Evolutionary conservation across 352 stramenopile genomes (phyloP).

Genomic region (Pythium diclinum): DNA sequence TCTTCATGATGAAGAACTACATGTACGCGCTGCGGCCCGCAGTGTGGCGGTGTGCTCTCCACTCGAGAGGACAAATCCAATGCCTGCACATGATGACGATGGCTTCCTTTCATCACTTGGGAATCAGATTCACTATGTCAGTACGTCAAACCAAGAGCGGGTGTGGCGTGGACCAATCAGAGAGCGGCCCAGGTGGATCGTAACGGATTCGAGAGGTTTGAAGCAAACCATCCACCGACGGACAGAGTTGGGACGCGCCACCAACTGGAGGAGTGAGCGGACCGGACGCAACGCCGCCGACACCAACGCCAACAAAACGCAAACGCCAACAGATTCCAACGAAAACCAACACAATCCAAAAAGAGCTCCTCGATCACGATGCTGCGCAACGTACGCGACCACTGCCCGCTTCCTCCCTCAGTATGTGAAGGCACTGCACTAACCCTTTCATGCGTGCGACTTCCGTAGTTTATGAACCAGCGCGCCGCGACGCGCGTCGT

Average conservation of each 20-base stretch:
- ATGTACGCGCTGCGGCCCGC: too few species aligned
- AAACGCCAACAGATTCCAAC: neutral
- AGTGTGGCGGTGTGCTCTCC: too few species aligned
- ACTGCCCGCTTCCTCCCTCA: neutral
- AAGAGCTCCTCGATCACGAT: neutral
- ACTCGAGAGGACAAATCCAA: too few species aligned
- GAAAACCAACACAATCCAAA: conserved; percentile 6
- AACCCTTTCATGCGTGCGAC: neutral
- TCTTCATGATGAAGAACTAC: too few species aligned
- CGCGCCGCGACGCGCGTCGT: neutral
- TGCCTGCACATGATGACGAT: too few species aligned
- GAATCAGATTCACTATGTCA: too few species aligned
- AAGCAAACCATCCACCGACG: conserved; percentile 7
- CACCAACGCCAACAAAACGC: neutral
- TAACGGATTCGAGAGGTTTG: conserved; percentile 23
- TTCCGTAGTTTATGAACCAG: conserved; percentile 6
- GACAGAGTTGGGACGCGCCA: conserved; percentile 17
- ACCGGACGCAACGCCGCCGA: neutral
- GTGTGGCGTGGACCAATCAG: conserved; percentile 17
- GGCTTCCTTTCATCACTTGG: too few species aligned
- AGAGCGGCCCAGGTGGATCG: too few species aligned
- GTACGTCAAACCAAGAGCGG: too few species aligned
- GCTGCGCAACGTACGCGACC: conserved; percentile 19
- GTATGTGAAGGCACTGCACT: neutral
- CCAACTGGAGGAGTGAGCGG: conserved; percentile 9